Percentiles rank a stretch among this genome's conserved stretches.
phyloP scores from a whole-genome alignment of 768 basidiomycete species.

The Lactifluus pinguis region DNA sequence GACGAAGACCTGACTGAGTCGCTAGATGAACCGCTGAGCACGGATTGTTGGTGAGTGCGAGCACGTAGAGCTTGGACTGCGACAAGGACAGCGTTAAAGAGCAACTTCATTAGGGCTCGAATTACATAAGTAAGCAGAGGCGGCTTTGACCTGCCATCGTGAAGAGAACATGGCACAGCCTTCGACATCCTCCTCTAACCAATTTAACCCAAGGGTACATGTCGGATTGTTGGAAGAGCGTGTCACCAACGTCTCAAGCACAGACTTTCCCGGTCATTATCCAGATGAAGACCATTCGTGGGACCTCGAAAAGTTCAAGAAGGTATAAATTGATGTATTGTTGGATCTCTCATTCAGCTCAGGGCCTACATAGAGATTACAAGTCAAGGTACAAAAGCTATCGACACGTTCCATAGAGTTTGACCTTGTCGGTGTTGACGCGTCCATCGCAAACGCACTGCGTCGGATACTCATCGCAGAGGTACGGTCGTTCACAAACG shows the following conservation, averaged over 20 bases:
- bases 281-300: constrained; percentile 81
- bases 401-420: constrained; percentile 86
- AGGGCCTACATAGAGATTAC: constrained; percentile 50
- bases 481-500: constrained; percentile 35
- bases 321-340: constrained; percentile 41
- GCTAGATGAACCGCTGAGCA: neutral
- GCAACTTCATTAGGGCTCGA: neutral
- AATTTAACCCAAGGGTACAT: constrained; percentile 40
- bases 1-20: neutral
- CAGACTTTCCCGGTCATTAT: constrained; percentile 86
- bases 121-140: too few species aligned
- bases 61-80: neutral
- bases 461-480: constrained; percentile 90
- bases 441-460: constrained; percentile 92
- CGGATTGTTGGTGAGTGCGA: neutral
- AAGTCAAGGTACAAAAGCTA: constrained; percentile 65
- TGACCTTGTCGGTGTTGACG: constrained; percentile 91
- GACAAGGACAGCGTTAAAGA: neutral
- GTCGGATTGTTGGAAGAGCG: constrained; percentile 65
- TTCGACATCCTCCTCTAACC: neutral
- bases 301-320: constrained; percentile 64
- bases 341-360: constrained; percentile 18
- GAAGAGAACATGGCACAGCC: neutral
- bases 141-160: too few species aligned
- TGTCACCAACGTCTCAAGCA: constrained; percentile 73